A percentile compares a stretch with the other conserved stretches of the same genome.
Conservation (phyloP, 2,329 filamentous ascomycete species). For the Gliomastix tumulicola region DNA sequence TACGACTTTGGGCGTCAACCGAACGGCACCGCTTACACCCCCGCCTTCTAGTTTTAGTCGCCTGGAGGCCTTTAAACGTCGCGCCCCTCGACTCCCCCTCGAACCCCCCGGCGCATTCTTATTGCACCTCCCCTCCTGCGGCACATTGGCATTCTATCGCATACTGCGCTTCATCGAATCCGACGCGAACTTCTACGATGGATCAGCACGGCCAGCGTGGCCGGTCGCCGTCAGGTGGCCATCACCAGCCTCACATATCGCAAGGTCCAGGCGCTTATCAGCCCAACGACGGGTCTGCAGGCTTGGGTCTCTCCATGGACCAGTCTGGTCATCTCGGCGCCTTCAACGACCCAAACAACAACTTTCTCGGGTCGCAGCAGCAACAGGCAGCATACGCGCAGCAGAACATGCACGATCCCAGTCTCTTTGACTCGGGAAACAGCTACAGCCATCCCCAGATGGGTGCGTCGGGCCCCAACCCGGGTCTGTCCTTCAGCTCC, state of each 20-base stretch:
- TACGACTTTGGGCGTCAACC: no score
- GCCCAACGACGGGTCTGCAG: conserved; percentile 36
- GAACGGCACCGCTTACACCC: no score
- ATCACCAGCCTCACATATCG: conserved; percentile 53
- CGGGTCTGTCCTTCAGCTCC: conserved; percentile 30
- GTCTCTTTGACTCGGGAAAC: conserved; percentile 32
- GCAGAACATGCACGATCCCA: conserved; percentile 24
- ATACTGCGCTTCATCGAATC: no score
- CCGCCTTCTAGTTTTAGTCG: no score
- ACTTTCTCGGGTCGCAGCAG: conserved; percentile 27
- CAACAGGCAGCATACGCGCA: conserved; percentile 19
- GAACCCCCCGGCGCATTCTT: neutral
- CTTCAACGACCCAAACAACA: conserved; percentile 38
- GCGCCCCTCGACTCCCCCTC: neutral
- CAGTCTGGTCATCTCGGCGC: conserved; percentile 31
- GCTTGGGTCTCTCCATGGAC: conserved; percentile 54
- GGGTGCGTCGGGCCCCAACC: conserved; percentile 23
- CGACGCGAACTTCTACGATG: conserved; percentile 20
- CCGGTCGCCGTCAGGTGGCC: conserved; percentile 55
- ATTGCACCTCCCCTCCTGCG: neutral
- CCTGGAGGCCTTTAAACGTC: no score
- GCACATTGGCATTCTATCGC: no score
- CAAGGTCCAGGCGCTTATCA: conserved; percentile 52
- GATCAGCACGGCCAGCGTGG: conserved; percentile 37
- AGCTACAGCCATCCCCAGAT: conserved; percentile 37